These are phyloP conservation scores for Wickerhamiella lipophila DNA, from an alignment of 805 yeast genomes.

Conservation along the genomic window DNA sequence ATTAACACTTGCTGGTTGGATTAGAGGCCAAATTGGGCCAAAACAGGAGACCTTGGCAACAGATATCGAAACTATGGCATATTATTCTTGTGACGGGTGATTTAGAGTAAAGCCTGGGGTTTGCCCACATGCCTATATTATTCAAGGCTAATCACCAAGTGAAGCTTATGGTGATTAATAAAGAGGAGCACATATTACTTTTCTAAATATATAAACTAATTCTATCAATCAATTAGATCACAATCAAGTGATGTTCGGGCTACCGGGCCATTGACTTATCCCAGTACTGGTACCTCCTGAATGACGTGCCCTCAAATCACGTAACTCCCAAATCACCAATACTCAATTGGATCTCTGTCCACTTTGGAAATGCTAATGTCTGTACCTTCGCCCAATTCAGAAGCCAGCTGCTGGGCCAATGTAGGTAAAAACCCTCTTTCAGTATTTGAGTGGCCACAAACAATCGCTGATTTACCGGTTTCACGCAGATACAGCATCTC, in stretches of 20 bases:
- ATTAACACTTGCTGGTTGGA: constrained; percentile 23
- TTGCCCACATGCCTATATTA: no score
- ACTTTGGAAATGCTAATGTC: constrained; percentile 37
- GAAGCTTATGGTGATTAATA: no score
- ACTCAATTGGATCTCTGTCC: constrained; percentile 54
- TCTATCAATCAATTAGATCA: no score
- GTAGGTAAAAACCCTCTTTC: constrained; percentile 69
- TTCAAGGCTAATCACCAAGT: no score
- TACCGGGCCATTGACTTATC: no score
- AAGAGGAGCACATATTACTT: no score
- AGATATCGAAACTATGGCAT: constrained; percentile 17
- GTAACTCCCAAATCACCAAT: constrained; percentile 19
- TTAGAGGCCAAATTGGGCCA: constrained; percentile 19
- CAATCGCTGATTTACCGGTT: constrained; percentile 54
- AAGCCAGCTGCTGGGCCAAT: constrained; percentile 38
- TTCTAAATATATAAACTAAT: no score
- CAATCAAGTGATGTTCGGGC: no score
- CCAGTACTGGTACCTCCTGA: no score
- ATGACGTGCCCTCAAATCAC: no score
- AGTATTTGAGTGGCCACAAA: constrained; percentile 83
- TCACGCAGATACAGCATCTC: constrained; percentile 67
- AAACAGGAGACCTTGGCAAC: constrained; percentile 9
- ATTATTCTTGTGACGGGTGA: not conserved
- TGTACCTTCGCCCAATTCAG: constrained; percentile 33
- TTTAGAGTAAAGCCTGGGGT: no score